Base-by-base conservation (phyloP, 164 flowering plant species). In the Annona cherimola region DNA sequence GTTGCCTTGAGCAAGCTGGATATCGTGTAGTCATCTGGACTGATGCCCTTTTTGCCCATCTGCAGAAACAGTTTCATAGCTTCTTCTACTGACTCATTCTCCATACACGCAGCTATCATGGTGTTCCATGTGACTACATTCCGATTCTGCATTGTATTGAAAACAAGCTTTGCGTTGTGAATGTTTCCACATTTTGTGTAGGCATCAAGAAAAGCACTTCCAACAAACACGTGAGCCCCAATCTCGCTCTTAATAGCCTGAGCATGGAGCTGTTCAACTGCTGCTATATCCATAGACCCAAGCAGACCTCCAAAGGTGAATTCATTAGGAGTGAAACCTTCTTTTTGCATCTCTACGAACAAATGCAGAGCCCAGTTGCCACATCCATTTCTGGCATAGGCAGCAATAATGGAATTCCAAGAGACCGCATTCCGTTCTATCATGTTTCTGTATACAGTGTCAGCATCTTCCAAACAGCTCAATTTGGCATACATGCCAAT, bases 101-200 rank as follows among this genome's bases (percentile, higher is more conserved):
- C 74, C 14, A 62, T 61, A 8, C 65, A 77, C 42, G 16, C 63
- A 5, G 71, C 62, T 55, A 77, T 77, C 39, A 73, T 66, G 57
- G 68, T 70, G 54, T 77, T 77, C 73, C 73, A 73, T 9, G 76
- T 65, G 64, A 66, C 68, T 6, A 69, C 45, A 62, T 77, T 77
- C 54, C 66, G 55, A 19, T 64, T 57, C 26, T 62, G 69, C 72
- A 69, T 62, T 45, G 63, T 72, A 40, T 42, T 69, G 63, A 71
- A 76, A 46, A 76, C 45, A 26, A 62, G 45, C 45, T 62, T 42
- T 35, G 75, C 75, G 69, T 72, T 70, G 64, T 64, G 5, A 19
- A 72, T 19, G 44, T 35, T 63, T 44, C 6, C 45, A 35, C 71
- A 35, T 55, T 71, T 64, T 6, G 73, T 57, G 39, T 76, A 72